phyloP scores from a whole-genome alignment of 2,329 filamentous ascomycete genomes.

The Trichophyton schoenleinii region DNA sequence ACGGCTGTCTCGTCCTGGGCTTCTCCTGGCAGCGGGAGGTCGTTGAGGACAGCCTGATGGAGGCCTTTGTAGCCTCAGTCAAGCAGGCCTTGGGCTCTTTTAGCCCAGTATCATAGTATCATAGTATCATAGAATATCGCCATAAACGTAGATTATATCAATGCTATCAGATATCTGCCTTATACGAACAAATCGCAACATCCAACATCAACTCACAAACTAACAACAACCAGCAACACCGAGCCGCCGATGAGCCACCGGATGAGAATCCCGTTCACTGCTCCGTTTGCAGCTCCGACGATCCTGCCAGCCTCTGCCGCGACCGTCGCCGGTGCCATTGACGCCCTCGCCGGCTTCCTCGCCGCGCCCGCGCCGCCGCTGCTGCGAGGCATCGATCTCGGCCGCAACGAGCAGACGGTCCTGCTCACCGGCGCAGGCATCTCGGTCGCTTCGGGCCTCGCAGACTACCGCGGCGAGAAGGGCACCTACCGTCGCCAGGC shows the following conservation, averaged over 20 bases:
- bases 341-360: conserved; percentile 67
- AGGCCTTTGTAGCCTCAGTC: background rate
- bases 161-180: background rate
- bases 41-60: conserved; percentile 2
- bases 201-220: too few relatives aligned
- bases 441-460: conserved; percentile 80
- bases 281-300: conserved; percentile 60
- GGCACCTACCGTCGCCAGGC: conserved; percentile 91
- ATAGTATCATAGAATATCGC: background rate
- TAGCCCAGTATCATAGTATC: too few relatives aligned
- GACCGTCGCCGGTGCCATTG: conserved; percentile 59
- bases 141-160: background rate
- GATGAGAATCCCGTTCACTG: conserved; percentile 84
- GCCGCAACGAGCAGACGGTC: conserved; percentile 45
- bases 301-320: conserved; percentile 62
- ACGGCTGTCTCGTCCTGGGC: conserved; percentile 31
- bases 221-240: conserved; percentile 14
- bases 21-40: conserved; percentile 28
- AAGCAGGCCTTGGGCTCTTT: background rate
- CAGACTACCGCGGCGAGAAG: conserved; percentile 79
- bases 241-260: conserved; percentile 49
- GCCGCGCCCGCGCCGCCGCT: conserved; percentile 43
- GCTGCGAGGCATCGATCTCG: conserved; percentile 33
- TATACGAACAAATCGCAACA: background rate
- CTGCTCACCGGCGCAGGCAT: conserved; percentile 76